A percentile compares a stretch with the other conserved stretches of the same genome.
Conservation (phyloP, 2,329 filamentous ascomycete genomes). For the Phoma sp. region DNA sequence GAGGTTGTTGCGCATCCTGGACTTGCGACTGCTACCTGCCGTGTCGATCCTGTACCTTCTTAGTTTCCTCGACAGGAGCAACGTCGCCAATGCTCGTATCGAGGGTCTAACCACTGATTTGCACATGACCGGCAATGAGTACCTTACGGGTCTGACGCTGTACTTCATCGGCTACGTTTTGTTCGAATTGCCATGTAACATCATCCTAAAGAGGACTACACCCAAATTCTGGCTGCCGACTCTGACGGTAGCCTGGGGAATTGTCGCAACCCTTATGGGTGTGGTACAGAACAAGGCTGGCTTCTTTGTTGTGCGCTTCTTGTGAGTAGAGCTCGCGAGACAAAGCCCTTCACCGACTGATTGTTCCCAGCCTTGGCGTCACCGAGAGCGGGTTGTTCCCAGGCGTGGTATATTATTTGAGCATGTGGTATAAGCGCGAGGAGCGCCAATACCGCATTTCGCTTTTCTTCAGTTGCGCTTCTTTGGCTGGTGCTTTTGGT, state of each 20-base stretch:
- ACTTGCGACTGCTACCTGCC: slow-evolving; percentile 51
- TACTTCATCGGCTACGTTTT: slow-evolving; percentile 66
- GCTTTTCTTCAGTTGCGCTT: slow-evolving; percentile 66
- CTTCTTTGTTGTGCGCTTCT: slow-evolving; percentile 56
- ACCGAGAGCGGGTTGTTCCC: slow-evolving; percentile 50
- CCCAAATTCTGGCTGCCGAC: slow-evolving; percentile 56
- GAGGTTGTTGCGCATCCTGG: slow-evolving; percentile 65
- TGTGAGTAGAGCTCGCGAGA: slow-evolving; percentile 40
- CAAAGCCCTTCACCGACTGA: background rate
- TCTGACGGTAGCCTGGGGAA: slow-evolving; percentile 59
- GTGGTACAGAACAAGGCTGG: slow-evolving; percentile 56
- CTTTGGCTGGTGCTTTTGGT: slow-evolving; percentile 67
- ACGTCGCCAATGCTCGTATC: slow-evolving; percentile 56
- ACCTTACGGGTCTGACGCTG: slow-evolving; percentile 69
- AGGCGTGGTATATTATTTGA: slow-evolving; percentile 62
- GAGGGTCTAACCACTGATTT: slow-evolving; percentile 45
- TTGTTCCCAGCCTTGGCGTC: slow-evolving; percentile 36
- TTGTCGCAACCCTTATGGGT: slow-evolving; percentile 60
- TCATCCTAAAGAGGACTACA: slow-evolving; percentile 63
- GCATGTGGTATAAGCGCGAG: slow-evolving; percentile 69
- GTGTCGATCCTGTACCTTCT: slow-evolving; percentile 53
- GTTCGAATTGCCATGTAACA: slow-evolving; percentile 54
- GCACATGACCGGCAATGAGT: slow-evolving; percentile 57
- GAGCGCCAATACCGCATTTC: slow-evolving; percentile 67
- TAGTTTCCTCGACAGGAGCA: slow-evolving; percentile 49